These are phyloP conservation scores for Suillus decipiens DNA, from an alignment of 768 basidiomycete genomes.

Conservation along the genomic window DNA sequence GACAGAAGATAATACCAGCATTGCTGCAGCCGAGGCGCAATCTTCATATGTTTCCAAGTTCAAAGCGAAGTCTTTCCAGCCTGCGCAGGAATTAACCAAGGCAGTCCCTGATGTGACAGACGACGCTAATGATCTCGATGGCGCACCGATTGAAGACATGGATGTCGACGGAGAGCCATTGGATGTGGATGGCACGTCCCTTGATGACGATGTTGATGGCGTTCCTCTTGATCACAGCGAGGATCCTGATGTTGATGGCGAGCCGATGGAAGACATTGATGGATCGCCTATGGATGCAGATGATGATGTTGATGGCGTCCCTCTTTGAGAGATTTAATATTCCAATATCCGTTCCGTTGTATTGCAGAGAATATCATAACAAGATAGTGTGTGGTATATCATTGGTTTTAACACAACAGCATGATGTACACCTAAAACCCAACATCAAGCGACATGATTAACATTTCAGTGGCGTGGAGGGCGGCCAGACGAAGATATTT, in stretches of 20 bases:
- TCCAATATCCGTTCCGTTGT: neutral
- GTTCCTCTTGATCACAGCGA: constrained; percentile 33
- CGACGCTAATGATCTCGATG: constrained; percentile 50
- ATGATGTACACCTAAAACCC: neutral
- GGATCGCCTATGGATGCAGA: constrained; percentile 38
- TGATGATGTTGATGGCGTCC: constrained; percentile 17
- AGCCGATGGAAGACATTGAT: constrained; percentile 37
- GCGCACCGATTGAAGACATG: constrained; percentile 49
- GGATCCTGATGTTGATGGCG: constrained; percentile 26
- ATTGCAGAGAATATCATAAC: constrained; percentile 5
- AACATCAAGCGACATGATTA: neutral
- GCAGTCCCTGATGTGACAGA: constrained; percentile 35
- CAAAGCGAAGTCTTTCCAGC: constrained; percentile 77
- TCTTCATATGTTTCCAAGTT: constrained; percentile 59
- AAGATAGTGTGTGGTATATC: neutral
- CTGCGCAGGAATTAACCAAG: constrained; percentile 49
- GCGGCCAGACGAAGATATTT: constrained; percentile 37
- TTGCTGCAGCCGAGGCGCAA: constrained; percentile 24
- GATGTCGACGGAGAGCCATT: constrained; percentile 52
- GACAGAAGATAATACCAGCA: constrained; percentile 25
- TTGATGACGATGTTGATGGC: constrained; percentile 42
- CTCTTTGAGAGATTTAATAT: constrained; percentile 1
- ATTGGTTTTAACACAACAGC: neutral
- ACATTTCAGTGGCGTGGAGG: constrained; percentile 4
- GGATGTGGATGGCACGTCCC: constrained; percentile 35